These are phyloP conservation scores for Linanthus parryae DNA, from an alignment of 148 eudicot species.

Conservation along the genomic window DNA sequence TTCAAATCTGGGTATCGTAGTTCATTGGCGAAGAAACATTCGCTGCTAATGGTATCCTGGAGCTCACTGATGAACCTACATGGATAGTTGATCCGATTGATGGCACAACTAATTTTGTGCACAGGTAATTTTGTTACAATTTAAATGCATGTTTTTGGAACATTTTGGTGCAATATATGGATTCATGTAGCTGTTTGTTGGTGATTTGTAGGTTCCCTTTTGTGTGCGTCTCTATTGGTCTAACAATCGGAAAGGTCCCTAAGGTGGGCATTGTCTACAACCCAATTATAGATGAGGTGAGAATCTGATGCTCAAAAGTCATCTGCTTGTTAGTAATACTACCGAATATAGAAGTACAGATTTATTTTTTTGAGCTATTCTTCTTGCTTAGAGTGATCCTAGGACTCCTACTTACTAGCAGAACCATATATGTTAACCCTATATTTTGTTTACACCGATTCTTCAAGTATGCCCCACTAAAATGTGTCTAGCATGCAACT, in stretches of 20 bases:
- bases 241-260: constrained; percentile 74
- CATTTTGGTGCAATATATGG: neutral
- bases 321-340: too few species aligned
- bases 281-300: constrained; percentile 89
- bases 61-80: constrained; percentile 88
- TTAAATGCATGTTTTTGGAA: neutral
- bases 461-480: too few species aligned
- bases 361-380: too few species aligned
- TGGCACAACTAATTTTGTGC: constrained; percentile 95
- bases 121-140: constrained; percentile 43
- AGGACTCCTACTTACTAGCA: too few species aligned
- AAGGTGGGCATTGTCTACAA: constrained; percentile 88
- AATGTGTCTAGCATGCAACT: too few species aligned
- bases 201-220: constrained; percentile 72
- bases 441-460: too few species aligned
- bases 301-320: too few species aligned
- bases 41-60: constrained; percentile 73
- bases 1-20: constrained; percentile 29
- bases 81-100: constrained; percentile 99
- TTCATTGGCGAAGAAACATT: constrained; percentile 98
- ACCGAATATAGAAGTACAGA: too few species aligned
- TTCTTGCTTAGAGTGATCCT: too few species aligned
- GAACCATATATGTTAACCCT: too few species aligned
- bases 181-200: constrained; percentile 1
- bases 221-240: constrained; percentile 93